Evolutionary conservation across 140 eudicot species (phyloP).

Genomic region (Artemisia princeps): DNA sequence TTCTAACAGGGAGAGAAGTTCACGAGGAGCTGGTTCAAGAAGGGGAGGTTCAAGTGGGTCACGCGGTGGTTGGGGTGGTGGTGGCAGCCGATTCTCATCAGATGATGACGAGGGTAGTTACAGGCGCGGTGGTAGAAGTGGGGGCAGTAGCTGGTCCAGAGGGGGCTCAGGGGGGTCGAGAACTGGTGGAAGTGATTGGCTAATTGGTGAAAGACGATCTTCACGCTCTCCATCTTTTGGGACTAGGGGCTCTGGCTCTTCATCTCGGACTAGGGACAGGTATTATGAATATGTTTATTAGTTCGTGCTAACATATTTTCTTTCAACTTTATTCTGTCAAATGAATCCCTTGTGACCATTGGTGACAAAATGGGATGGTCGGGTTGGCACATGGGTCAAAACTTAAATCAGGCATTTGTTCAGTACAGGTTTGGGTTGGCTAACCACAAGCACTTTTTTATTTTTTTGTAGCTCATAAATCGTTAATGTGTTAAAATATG

Average conservation of each 20-base stretch:
- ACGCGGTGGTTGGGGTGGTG: constrained; percentile 37
- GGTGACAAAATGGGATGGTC: background rate
- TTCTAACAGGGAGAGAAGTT: constrained; percentile 49
- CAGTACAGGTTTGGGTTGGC: background rate
- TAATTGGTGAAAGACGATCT: constrained; percentile 54
- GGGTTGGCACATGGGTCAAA: background rate
- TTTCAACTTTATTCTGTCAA: background rate
- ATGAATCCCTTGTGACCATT: background rate
- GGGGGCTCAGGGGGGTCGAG: constrained; percentile 39
- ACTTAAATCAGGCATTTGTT: background rate
- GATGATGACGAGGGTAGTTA: constrained; percentile 36
- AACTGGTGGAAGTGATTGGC: constrained; percentile 75
- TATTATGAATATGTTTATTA: constrained; percentile 3
- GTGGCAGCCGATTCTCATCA: constrained; percentile 37
- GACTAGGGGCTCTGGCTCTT: constrained; percentile 34
- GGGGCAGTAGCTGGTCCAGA: constrained; percentile 46
- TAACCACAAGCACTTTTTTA: background rate
- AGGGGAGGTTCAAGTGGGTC: constrained; percentile 47
- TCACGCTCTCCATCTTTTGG: constrained; percentile 59
- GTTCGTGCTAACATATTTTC: constrained; percentile 1
- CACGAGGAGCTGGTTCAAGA: constrained; percentile 53
- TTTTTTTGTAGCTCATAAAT: background rate
- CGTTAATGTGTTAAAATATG: background rate
- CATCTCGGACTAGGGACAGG: constrained; percentile 35
- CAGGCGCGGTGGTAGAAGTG: constrained; percentile 54